Conservation (phyloP, 108 stramenopile genomes). For the Skeletonema potamos region DNA sequence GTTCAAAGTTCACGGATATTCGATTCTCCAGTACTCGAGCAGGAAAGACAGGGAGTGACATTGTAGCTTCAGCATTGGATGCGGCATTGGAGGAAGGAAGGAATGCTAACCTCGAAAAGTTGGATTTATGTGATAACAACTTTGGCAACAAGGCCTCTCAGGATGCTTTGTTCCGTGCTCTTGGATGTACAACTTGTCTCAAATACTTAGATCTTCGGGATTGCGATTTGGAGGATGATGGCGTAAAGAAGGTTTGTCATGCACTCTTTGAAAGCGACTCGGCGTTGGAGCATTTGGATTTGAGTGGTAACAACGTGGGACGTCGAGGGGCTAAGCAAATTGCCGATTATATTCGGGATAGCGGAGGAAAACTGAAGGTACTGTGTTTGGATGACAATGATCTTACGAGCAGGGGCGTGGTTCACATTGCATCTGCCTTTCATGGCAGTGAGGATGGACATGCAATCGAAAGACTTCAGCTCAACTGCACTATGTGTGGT, state of each 20-base stretch:
- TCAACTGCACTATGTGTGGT: conserved; percentile 31
- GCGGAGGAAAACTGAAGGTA: conserved; percentile 35
- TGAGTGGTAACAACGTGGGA: conserved; percentile 44
- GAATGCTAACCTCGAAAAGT: conserved; percentile 32
- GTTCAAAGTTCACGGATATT: conserved; percentile 43
- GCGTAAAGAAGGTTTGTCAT: conserved; percentile 48
- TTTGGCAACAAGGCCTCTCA: conserved; percentile 45
- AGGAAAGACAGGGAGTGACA: conserved; percentile 16
- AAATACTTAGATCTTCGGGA: conserved; percentile 46
- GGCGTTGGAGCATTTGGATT: conserved; percentile 43
- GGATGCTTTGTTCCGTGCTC: conserved; percentile 37
- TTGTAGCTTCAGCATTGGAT: conserved; percentile 45
- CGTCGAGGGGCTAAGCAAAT: conserved; percentile 45
- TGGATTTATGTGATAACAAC: conserved; percentile 51
- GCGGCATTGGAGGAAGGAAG: conserved; percentile 21
- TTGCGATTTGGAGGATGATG: conserved; percentile 56
- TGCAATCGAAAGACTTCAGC: conserved; percentile 41
- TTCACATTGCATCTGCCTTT: conserved; percentile 38
- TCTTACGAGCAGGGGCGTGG: conserved; percentile 40
- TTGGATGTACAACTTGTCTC: conserved; percentile 24
- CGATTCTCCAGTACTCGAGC: conserved; percentile 52
- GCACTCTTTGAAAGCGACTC: conserved; percentile 46
- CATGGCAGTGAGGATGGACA: conserved; percentile 37
- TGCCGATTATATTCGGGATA: conserved; percentile 43
- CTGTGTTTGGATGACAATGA: conserved; percentile 56